phyloP scores from a whole-genome alignment of 2,329 filamentous ascomycete genomes.

The Alternaria incomplexa region DNA sequence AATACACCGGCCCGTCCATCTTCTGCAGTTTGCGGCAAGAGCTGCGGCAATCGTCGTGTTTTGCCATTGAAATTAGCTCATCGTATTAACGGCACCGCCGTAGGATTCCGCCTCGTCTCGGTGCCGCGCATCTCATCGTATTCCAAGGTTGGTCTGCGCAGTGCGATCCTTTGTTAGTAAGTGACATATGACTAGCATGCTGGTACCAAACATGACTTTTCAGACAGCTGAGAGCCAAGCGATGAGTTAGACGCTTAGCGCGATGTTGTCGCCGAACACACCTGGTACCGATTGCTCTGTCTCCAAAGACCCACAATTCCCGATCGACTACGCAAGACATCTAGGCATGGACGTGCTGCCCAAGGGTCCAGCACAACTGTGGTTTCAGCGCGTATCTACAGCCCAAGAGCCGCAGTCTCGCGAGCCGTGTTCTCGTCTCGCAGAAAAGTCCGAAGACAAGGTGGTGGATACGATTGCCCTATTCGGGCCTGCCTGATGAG shows the following conservation, averaged over 20 bases:
- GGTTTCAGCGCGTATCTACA: background rate
- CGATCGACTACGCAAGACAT: background rate
- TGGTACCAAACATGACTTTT: background rate
- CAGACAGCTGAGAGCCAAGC: background rate
- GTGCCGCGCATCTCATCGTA: background rate
- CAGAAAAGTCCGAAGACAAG: background rate
- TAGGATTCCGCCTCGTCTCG: background rate
- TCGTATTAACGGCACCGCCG: background rate
- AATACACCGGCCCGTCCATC: background rate
- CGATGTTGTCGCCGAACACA: background rate
- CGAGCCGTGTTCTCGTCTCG: slow-evolving; percentile 5
- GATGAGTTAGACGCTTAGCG: background rate
- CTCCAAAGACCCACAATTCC: background rate
- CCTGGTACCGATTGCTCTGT: background rate
- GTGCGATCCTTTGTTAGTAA: background rate
- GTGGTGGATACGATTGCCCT: background rate
- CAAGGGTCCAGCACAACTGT: background rate
- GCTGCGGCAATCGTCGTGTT: background rate
- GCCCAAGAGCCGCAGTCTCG: slow-evolving; percentile 1
- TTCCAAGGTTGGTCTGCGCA: background rate
- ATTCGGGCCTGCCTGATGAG: background rate
- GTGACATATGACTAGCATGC: background rate
- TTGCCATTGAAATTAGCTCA: background rate
- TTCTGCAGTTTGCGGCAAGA: background rate
- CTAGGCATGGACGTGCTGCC: background rate